A percentile compares a stretch with the other conserved stretches of the same genome.
Conservation (phyloP, 257 asterid genomes). For the Parsonsia alboflavescens region DNA sequence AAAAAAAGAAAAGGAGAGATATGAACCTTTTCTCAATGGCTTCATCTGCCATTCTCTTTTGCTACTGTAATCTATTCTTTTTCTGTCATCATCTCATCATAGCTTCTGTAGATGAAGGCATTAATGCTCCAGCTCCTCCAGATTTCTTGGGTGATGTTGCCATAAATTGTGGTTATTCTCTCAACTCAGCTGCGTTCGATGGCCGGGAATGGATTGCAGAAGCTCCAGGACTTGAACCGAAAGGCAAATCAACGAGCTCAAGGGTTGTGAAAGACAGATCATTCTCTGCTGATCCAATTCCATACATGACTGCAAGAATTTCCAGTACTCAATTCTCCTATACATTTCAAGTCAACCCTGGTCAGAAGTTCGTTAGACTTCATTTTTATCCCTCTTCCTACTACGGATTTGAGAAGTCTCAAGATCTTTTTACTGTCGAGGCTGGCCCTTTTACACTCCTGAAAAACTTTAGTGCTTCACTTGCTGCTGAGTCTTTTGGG, state of each 20-base stretch:
- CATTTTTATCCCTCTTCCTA: slow-evolving; percentile 19
- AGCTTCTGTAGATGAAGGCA: background rate
- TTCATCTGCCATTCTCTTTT: background rate
- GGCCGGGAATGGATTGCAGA: slow-evolving; percentile 16
- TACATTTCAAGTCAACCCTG: slow-evolving; percentile 15
- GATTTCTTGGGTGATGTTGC: background rate
- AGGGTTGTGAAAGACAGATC: background rate
- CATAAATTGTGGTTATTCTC: no score
- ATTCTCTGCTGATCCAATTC: slow-evolving; percentile 11
- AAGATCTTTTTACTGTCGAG: slow-evolving; percentile 18
- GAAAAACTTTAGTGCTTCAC: slow-evolving; percentile 20
- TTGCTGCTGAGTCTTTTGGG: slow-evolving; percentile 30
- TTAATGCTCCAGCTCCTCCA: background rate
- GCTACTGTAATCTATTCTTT: background rate
- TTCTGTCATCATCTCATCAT: background rate
- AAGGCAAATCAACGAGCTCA: background rate
- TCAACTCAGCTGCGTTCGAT: no score
- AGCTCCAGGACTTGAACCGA: background rate
- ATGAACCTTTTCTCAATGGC: background rate
- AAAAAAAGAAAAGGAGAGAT: background rate
- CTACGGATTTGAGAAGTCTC: slow-evolving; percentile 17
- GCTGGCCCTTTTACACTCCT: slow-evolving; percentile 20
- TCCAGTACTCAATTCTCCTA: slow-evolving; percentile 13
- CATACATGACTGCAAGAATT: slow-evolving; percentile 12
- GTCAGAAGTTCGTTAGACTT: slow-evolving; percentile 21